phyloP scores from a whole-genome alignment of 116 monocot species.

The Cymodocea nodosa region DNA sequence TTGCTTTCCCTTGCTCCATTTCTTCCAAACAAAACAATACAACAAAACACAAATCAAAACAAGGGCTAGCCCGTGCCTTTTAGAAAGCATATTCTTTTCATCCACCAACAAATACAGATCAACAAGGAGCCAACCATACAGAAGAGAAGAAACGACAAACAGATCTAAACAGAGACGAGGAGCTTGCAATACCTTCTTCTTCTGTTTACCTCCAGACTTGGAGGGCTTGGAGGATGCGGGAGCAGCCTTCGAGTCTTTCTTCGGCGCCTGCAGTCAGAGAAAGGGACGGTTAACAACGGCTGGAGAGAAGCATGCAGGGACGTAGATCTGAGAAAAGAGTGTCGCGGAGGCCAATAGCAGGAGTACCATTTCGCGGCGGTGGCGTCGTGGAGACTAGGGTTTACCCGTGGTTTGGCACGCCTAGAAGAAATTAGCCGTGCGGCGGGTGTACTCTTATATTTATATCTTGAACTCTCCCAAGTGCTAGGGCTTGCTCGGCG shows the following conservation, averaged over 20 bases:
- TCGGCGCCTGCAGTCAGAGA: conserved; percentile 38
- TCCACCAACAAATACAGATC: too few relatives aligned
- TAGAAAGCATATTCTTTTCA: too few relatives aligned
- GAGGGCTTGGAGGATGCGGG: conserved; percentile 54
- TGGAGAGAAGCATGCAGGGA: neutral
- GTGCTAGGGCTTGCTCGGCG: too few relatives aligned
- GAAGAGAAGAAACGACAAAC: too few relatives aligned
- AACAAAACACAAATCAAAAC: neutral
- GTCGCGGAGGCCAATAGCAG: too few relatives aligned
- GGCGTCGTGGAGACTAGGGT: neutral
- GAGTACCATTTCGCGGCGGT: neutral
- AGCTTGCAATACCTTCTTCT: conserved; percentile 38
- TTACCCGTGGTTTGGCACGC: neutral
- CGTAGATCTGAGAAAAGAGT: neutral
- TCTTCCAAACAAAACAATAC: conserved; percentile 15
- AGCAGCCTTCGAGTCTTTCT: conserved; percentile 53
- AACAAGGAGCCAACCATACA: too few relatives aligned
- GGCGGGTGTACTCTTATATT: too few relatives aligned
- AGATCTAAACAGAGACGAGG: neutral
- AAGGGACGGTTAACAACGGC: neutral
- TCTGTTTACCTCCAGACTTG: conserved; percentile 64
- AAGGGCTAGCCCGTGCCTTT: too few relatives aligned
- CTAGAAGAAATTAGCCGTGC: too few relatives aligned
- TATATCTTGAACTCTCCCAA: too few relatives aligned
- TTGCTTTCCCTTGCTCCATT: conserved; percentile 73